Evolutionary conservation across 2,329 filamentous ascomycete genomes (phyloP), one percentile per base, ranked within the genome.

Genomic region (Aspergillus cejpii): DNA sequence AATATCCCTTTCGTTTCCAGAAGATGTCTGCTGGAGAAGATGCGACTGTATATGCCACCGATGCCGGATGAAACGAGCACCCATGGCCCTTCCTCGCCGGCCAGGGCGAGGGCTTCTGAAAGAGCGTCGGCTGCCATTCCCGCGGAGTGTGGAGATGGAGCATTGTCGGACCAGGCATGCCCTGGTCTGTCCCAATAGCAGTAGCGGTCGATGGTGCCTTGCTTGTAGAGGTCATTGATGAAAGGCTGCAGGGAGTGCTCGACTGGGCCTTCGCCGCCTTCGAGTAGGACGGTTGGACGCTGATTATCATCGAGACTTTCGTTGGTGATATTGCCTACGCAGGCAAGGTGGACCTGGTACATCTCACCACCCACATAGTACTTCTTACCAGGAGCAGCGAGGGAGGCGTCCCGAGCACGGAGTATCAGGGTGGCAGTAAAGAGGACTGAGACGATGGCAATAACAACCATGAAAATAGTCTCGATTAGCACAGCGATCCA

Each of bases 121-220:
- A 97, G 74, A 0, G 83, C 87, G 59, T 95, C 89, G 4, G 87
- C 83, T n/a, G 86, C 84, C 79, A 96, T 95, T 34, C 90, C 89
- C 3, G 88, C 91, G 4, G 87, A 94, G 57, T 95, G 83, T 0
- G 92, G 92, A 5, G 90, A 96, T 1, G 92, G 92, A 0, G 91
- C 89, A 44, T 92, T 91, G 67, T 98, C 92, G 37, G 81, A 80
- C 83, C 88, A 95, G 5, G 79, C 91, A 44, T 91, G 78, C 1
- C 92, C 92, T 1, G 92, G 92, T 17, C 92, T 84, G 63, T 98
- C 92, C 63, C 87, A 90, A 67, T 95, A 96, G 74, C 92, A 98
- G 71, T 94, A 97, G 48, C 91, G 82, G 44, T 75, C 73, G 56
- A 98, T 92, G 37, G 84, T 86, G 29, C 87, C 87, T 57, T 92